Percentiles rank a stretch among this genome's conserved stretches.
Evolutionary conservation across 176 grass and related monocot species (phyloP).

Genomic region (Puya raimondii): DNA sequence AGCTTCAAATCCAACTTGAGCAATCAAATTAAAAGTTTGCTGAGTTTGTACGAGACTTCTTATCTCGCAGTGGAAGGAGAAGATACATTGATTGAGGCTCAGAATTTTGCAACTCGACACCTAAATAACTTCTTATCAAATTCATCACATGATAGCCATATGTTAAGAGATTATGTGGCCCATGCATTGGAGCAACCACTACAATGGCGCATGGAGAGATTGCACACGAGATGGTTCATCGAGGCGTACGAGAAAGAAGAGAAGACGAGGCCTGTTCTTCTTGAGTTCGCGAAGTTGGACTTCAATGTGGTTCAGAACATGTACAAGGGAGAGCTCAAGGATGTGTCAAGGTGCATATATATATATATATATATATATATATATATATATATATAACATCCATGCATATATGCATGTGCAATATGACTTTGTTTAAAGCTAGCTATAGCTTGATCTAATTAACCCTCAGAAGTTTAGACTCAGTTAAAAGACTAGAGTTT

Average conservation of each 20-base stretch:
- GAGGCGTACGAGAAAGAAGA: constrained; percentile 13
- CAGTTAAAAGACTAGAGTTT: background rate
- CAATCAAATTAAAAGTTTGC: constrained; percentile 9
- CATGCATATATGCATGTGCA: background rate
- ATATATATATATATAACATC: background rate
- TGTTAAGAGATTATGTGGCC: constrained; percentile 11
- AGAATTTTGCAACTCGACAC: constrained; percentile 14
- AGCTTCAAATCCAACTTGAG: background rate
- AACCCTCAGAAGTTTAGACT: too few species aligned
- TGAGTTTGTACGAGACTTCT: constrained; percentile 25
- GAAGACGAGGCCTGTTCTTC: background rate
- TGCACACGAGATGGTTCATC: constrained; percentile 21
- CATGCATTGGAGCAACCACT: constrained; percentile 22
- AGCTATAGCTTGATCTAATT: too few species aligned
- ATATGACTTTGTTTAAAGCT: too few species aligned
- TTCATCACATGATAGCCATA: background rate
- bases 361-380: background rate
- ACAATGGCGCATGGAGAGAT: constrained; percentile 19
- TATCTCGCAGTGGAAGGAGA: constrained; percentile 21
- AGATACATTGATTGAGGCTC: constrained; percentile 12
- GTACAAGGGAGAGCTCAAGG: too few species aligned
- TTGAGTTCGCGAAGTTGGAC: too few species aligned
- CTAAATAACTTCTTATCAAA: constrained; percentile 11
- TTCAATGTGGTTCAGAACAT: too few species aligned
- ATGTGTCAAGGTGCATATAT: too few species aligned